A percentile compares a stretch with the other conserved stretches of the same genome.
These are phyloP conservation scores for Cicer arietinum DNA, from an alignment of 306 rosid species.

Conservation along the genomic window DNA sequence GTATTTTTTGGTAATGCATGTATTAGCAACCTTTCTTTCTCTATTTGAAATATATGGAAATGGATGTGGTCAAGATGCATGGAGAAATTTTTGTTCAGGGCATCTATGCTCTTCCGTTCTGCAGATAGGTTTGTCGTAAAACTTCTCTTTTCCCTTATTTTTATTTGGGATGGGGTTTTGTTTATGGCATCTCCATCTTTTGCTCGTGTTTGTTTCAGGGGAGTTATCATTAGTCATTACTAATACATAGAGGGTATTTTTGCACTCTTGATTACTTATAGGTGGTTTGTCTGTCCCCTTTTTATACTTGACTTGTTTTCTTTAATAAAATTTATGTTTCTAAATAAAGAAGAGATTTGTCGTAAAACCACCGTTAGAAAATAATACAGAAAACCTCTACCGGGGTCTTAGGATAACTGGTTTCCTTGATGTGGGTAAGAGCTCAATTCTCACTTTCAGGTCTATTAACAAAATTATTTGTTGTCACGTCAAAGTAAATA, in stretches of 20 bases:
- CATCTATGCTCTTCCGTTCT: conserved; percentile 42
- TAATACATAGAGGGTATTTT: conserved; percentile 13
- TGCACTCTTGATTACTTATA: conserved; percentile 22
- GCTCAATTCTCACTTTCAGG: conserved; percentile 17
- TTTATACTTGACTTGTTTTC: conserved; percentile 19
- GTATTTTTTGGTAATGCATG: conserved; percentile 67
- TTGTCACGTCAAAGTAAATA: conserved; percentile 13
- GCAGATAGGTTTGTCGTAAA: conserved; percentile 59
- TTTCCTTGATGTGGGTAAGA: conserved; percentile 28
- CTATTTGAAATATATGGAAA: conserved; percentile 67
- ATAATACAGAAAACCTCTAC: conserved; percentile 8
- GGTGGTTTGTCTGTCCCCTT: conserved; percentile 14
- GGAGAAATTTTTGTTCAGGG: conserved; percentile 69
- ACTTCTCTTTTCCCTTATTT: conserved; percentile 13
- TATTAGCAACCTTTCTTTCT: conserved; percentile 65
- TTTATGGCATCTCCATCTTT: conserved; percentile 29
- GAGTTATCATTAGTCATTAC: conserved; percentile 28
- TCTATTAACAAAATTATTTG: not conserved
- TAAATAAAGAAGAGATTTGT: conserved; percentile 10
- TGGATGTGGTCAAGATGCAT: conserved; percentile 58
- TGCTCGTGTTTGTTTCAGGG: conserved; percentile 25
- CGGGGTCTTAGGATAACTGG: conserved; percentile 18
- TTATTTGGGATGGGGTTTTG: conserved; percentile 23
- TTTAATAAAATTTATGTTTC: conserved; percentile 13
- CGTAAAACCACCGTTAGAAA: conserved; percentile 2